A percentile compares a stretch with the other conserved stretches of the same genome.
These are phyloP conservation scores for Citrus mangshanensis DNA, from an alignment of 345 rosid species.

Conservation along the genomic window DNA sequence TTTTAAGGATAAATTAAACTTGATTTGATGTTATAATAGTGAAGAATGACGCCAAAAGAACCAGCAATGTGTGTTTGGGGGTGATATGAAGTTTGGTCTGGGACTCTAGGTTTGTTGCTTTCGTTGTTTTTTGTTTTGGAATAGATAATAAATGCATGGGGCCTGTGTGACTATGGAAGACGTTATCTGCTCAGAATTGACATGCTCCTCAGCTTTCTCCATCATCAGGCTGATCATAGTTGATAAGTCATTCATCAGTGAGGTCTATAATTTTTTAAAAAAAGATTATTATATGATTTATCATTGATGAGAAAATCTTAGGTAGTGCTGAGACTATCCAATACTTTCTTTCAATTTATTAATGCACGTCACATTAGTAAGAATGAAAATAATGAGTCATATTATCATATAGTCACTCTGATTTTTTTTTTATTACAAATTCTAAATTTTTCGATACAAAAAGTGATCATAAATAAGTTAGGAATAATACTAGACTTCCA, in stretches of 20 bases:
- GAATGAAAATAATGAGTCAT: neutral
- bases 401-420: too few relatives aligned
- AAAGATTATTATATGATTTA: too few relatives aligned
- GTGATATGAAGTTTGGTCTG: neutral
- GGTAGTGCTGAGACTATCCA: too few relatives aligned
- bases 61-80: neutral
- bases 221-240: neutral
- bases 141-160: neutral
- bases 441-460: too few relatives aligned
- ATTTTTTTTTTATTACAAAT: too few relatives aligned
- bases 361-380: neutral
- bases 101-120: neutral
- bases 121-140: neutral
- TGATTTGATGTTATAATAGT: neutral
- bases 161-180: neutral
- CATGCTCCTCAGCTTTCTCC: neutral
- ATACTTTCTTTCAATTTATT: too few relatives aligned
- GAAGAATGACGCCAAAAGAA: neutral
- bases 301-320: too few relatives aligned
- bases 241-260: too few relatives aligned
- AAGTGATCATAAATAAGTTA: too few relatives aligned
- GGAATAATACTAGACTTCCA: too few relatives aligned
- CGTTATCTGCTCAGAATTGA: neutral
- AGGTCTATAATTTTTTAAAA: too few relatives aligned
- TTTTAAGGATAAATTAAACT: neutral